Base-by-base conservation (phyloP, 2,329 filamentous ascomycete species). In the Talaromyces sp. region DNA sequence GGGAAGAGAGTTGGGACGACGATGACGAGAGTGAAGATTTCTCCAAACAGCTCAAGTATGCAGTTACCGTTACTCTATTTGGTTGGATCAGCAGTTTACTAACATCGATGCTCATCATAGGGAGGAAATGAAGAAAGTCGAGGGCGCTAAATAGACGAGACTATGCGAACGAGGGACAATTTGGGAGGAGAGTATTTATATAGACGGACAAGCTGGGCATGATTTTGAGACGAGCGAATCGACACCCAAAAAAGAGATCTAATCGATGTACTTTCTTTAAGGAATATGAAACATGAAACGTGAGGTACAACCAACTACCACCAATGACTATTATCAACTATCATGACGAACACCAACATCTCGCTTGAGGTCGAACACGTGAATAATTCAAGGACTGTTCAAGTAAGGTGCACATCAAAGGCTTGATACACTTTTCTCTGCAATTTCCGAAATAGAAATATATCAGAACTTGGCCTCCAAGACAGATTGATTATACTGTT, bases 1-100 rank as follows among this genome's bases (percentile, higher is more conserved):
- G 94, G 94, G 94, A 99, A 77, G 94, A 99, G 81, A 97, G 91
- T 81, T 99, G 94, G 94, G 94, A 99, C 71, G 94, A 99, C 70
- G 93, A 97, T 73, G 94, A 97, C 77, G 94, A 91, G 64, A 94
- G 84, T 68, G 94, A 99, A 72, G 94, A 99, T 70, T 99, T 99
- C 74, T 94, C 91, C 11, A 84, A 89, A 69, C 93, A 97, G 80
- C 78, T 99, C 70, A 95, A 91, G 93, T 96, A 75, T 65, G 88
- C 80, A 55, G 25, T 36, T 52, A 50, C 80, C 56, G 28, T 36
- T 52, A 50, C n/a, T 41, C 37, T 41, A 33, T 17, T 43, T 28
- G 19, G 41, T 45, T 59, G 40, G 11, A 53, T 17, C 35, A n/a
- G n/a, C 40, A 43, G 43, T 19, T 39, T 53, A 52, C 51, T 21